A percentile compares a stretch with the other conserved stretches of the same genome.
Conservation (phyloP, 1,139 yeast species). For the Magnusiomyces fungicola region DNA sequence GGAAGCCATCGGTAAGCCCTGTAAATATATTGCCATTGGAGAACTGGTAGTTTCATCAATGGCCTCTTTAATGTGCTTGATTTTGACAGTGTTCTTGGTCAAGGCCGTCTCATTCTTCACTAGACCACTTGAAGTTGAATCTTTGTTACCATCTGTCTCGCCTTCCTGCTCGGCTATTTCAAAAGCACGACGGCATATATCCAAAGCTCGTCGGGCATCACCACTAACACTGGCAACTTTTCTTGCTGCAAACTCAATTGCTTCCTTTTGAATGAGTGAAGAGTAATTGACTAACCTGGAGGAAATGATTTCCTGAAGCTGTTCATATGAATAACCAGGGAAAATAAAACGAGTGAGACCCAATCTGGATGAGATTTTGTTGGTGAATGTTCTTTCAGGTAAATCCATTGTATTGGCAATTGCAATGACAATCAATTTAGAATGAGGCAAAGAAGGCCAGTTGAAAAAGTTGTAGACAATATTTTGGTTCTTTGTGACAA, state of each 20-base stretch:
- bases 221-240: conserved; percentile 96
- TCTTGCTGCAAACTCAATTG: conserved; percentile 85
- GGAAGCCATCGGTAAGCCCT: conserved; percentile 55
- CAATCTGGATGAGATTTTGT: conserved; percentile 83
- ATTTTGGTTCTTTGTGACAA: conserved; percentile 75
- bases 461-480: conserved; percentile 95
- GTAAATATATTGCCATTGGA: conserved; percentile 55
- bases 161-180: conserved; percentile 62
- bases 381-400: conserved; percentile 81
- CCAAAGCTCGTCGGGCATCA: conserved; percentile 90
- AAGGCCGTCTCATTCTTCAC: background rate
- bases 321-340: conserved; percentile 78
- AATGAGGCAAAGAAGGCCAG: conserved; percentile 84
- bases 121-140: conserved; percentile 19
- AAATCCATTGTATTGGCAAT: conserved; percentile 97
- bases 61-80: conserved; percentile 68
- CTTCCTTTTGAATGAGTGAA: conserved; percentile 53
- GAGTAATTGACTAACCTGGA: conserved; percentile 53
- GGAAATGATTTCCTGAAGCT: conserved; percentile 65
- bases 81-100: conserved; percentile 41
- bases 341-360: conserved; percentile 85
- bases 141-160: conserved; percentile 20
- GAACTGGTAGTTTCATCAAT: conserved; percentile 73
- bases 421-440: conserved; percentile 81
- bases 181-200: conserved; percentile 83